Evolutionary conservation across 2,329 filamentous ascomycete species (phyloP), one percentile per base, ranked within the genome.

Genomic region (Chaetomium sp.): DNA sequence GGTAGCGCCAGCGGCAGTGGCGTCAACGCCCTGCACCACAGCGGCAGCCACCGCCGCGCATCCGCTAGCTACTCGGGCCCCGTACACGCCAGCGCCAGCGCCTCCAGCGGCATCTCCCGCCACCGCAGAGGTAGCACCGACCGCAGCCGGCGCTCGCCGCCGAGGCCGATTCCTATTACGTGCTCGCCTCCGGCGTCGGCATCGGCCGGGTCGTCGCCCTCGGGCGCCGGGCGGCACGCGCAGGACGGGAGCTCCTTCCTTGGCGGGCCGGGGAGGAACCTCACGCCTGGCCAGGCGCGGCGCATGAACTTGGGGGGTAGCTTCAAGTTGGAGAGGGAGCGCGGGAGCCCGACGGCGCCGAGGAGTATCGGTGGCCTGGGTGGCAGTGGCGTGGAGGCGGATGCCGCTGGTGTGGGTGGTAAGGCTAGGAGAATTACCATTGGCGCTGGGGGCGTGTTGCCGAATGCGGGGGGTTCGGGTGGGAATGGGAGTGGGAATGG

Each of bases 261-360:
- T 16, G 23, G 60, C 16, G 59, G 68, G 6, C 56, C 57, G 2
- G 62, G 60, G 16, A 62, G 62, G 29, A 63, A 70, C 3, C 78
- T 87, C 67, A 86, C 83, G 12, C 76, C 81, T 1, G 83, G 83
- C 2, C 84, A 87, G 71, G 85, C 84, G 25, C 75, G 85, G 60
- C 79, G 85, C 54, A 86, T 87, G 84, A 83, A 85, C 69, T 74
- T 86, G 64, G 79, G 80, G 42, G 78, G 78, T 16, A 80, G 77
- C 66, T 69, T 80, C 65, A 73, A 74, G 64, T 29, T 68, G 38
- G 71, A 68, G 68, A 70, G 63, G 63, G 67, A 62, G 33, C 31
- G 23, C 42, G 42, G 63, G 0, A 64, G 59, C 57, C 64, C 62
- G 50, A 42, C 62, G 21, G 50, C 60, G 25, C 35, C 27, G 42